Evolutionary conservation across 2,329 filamentous ascomycete genomes (phyloP).

Genomic region (Curvularia lunata): DNA sequence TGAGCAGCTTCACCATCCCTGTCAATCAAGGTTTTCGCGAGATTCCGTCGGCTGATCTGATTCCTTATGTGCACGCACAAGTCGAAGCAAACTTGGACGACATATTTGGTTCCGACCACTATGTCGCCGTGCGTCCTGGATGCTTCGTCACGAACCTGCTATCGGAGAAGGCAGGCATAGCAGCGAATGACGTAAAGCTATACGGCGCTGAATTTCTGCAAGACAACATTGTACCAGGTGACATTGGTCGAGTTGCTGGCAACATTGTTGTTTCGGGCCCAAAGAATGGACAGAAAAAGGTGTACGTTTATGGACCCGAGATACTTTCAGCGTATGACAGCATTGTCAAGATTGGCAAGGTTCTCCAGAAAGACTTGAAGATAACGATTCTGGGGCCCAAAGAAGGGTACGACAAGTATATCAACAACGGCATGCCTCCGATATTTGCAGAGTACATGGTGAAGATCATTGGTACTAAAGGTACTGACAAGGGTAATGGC

Average conservation of each 20-base stretch:
- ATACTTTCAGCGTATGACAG: constrained; percentile 40
- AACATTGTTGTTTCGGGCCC: constrained; percentile 48
- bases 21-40: constrained; percentile 19
- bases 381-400: constrained; percentile 26
- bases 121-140: constrained; percentile 53
- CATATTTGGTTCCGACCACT: constrained; percentile 48
- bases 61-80: constrained; percentile 53
- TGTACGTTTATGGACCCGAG: constrained; percentile 51
- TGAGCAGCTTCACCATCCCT: constrained; percentile 47
- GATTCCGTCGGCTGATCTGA: constrained; percentile 17
- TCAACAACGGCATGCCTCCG: constrained; percentile 8
- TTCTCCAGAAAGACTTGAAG: constrained; percentile 44
- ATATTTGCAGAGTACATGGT: constrained; percentile 1
- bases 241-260: constrained; percentile 56
- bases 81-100: constrained; percentile 55
- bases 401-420: constrained; percentile 25
- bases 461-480: background rate
- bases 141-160: constrained; percentile 55
- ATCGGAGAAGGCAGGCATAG: constrained; percentile 37
- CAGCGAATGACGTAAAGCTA: constrained; percentile 42
- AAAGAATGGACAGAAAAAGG: constrained; percentile 34
- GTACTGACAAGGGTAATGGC: constrained; percentile 14
- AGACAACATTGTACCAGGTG: constrained; percentile 53
- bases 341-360: constrained; percentile 37
- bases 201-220: constrained; percentile 37